A percentile compares a stretch with the other conserved stretches of the same genome.
Evolutionary conservation across 306 rosid species (phyloP).

Genomic region (Lathyrus sativus): DNA sequence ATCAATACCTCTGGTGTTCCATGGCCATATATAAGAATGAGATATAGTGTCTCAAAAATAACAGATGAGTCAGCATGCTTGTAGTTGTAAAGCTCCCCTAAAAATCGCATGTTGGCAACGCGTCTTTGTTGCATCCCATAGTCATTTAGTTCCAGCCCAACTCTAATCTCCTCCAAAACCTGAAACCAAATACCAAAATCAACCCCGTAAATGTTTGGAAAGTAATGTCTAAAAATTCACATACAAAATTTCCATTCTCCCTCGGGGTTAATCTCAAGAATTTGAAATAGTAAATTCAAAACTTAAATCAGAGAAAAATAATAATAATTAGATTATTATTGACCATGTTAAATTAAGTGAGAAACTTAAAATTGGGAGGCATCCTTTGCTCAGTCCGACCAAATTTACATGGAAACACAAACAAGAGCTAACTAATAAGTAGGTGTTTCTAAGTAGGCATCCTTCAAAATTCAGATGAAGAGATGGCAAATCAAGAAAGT

Average conservation of each 20-base stretch:
- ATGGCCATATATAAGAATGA: slow-evolving; percentile 77
- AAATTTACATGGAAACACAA: slow-evolving; percentile 27
- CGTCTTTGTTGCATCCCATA: slow-evolving; percentile 98
- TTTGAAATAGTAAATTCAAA: slow-evolving; percentile 26
- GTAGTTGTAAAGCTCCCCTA: slow-evolving; percentile 96
- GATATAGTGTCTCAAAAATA: slow-evolving; percentile 89
- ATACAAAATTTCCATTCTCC: background rate
- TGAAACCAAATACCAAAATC: slow-evolving; percentile 46
- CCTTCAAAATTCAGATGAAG: slow-evolving; percentile 37
- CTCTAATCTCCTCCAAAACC: slow-evolving; percentile 98
- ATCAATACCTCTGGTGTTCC: slow-evolving; percentile 84
- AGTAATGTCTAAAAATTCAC: slow-evolving; percentile 15
- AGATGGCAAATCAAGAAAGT: slow-evolving; percentile 25
- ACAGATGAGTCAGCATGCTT: slow-evolving; percentile 98
- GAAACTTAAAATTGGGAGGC: slow-evolving; percentile 18
- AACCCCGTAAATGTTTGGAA: slow-evolving; percentile 6
- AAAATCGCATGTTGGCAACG: slow-evolving; percentile 90
- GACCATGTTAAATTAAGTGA: slow-evolving; percentile 28
- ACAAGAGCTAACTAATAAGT: slow-evolving; percentile 11
- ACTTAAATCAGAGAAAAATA: slow-evolving; percentile 12
- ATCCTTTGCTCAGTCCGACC: slow-evolving; percentile 9
- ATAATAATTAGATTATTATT: slow-evolving; percentile 13
- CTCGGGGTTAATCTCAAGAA: background rate
- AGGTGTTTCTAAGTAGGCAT: background rate
- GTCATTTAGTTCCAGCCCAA: slow-evolving; percentile 92